These are phyloP conservation scores for Nicotiana noctiflora DNA, from an alignment of 257 asterid genomes.

Conservation along the genomic window DNA sequence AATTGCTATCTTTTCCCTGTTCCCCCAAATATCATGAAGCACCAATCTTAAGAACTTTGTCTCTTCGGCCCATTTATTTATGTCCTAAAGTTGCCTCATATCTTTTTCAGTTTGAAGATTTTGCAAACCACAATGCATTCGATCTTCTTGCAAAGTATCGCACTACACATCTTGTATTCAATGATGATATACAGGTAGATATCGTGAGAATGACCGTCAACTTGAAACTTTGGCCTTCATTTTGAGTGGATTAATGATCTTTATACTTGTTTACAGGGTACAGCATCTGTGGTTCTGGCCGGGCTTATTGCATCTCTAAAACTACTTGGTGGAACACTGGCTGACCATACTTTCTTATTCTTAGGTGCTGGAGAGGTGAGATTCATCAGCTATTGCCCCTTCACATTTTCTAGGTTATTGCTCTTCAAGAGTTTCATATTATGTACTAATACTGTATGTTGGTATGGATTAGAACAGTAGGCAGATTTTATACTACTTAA, in stretches of 20 bases:
- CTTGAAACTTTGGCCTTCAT: not conserved
- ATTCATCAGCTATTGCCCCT: not conserved
- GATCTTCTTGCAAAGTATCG: constrained; percentile 76
- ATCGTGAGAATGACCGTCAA: not conserved
- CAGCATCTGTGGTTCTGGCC: constrained; percentile 86
- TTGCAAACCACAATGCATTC: constrained; percentile 89
- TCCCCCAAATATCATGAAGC: not conserved
- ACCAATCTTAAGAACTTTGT: not conserved
- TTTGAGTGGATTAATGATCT: not conserved
- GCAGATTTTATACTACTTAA: not conserved
- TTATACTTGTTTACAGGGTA: constrained; percentile 48
- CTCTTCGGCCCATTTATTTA: constrained; percentile 2
- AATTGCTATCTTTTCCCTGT: not conserved
- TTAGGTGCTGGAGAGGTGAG: constrained; percentile 97
- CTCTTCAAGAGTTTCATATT: not conserved
- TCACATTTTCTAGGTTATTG: not conserved
- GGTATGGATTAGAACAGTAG: not conserved
- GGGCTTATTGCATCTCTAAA: constrained; percentile 71
- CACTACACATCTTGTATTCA: constrained; percentile 79
- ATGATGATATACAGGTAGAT: constrained; percentile 83
- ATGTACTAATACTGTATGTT: not conserved
- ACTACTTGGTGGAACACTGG: constrained; percentile 59
- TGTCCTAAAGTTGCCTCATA: not conserved
- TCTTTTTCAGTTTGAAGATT: constrained; percentile 73
- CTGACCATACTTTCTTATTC: constrained; percentile 87